Percentiles rank a stretch among this genome's conserved stretches.
phyloP scores from a whole-genome alignment of 2,329 filamentous ascomycete genomes.

The Colletotrichum trifolii region DNA sequence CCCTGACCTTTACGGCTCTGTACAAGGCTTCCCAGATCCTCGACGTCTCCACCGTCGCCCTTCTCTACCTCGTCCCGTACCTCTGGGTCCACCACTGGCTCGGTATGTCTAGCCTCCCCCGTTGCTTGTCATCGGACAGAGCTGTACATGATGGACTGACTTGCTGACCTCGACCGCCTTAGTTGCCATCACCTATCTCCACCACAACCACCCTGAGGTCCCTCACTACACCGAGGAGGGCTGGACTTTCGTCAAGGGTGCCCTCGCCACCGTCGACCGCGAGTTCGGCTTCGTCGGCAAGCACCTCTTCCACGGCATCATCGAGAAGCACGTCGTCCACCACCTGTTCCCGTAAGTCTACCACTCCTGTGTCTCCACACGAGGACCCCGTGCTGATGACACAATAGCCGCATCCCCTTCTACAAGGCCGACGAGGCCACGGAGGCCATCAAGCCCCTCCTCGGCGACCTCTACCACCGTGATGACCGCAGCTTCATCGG shows the following conservation, averaged over 20 bases:
- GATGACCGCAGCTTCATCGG: conserved; percentile 57
- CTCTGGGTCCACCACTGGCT: conserved; percentile 79
- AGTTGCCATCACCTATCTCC: conserved; percentile 81
- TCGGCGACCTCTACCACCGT: conserved; percentile 64
- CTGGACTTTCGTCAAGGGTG: conserved; percentile 72
- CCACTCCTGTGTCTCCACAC: neutral
- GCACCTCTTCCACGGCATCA: conserved; percentile 72
- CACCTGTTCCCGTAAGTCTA: conserved; percentile 65
- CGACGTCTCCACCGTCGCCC: conserved; percentile 66
- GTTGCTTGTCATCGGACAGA: neutral
- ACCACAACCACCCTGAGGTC: conserved; percentile 72
- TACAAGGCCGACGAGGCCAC: conserved; percentile 71
- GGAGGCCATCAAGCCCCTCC: conserved; percentile 64
- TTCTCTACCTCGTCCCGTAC: conserved; percentile 73
- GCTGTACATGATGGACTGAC: neutral
- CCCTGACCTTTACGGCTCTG: conserved; percentile 60
- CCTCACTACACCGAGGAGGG: conserved; percentile 64
- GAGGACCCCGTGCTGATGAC: conserved; percentile 10
- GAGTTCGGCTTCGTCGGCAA: conserved; percentile 71
- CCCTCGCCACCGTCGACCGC: conserved; percentile 70
- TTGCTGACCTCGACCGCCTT: neutral
- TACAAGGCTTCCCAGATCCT: conserved; percentile 63
- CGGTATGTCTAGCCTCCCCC: conserved; percentile 51
- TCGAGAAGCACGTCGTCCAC: conserved; percentile 70
- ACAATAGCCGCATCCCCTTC: conserved; percentile 63